Conservation (phyloP, 1,284 basidiomycete genomes). For the Apiotrichum sp. region DNA sequence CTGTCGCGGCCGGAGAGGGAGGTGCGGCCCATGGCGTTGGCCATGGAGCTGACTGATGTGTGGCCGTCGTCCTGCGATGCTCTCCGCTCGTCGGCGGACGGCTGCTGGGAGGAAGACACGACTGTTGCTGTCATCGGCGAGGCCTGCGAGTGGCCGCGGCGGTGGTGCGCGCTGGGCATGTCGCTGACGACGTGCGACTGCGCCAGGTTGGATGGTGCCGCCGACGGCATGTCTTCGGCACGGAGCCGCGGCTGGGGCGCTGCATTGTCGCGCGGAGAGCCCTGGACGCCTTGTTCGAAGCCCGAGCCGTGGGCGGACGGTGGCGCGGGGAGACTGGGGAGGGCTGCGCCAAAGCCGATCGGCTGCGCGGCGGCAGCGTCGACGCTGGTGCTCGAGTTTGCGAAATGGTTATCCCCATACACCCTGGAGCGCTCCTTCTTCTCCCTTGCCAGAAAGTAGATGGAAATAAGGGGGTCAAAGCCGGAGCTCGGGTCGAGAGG, state of each 20-base stretch:
- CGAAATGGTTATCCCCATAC: conserved; percentile 89
- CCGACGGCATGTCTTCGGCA: conserved; percentile 21
- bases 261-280: conserved; percentile 50
- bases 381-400: conserved; percentile 70
- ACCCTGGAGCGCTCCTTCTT: conserved; percentile 90
- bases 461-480: conserved; percentile 90
- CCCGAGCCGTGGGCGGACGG: conserved; percentile 51
- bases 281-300: conserved; percentile 4
- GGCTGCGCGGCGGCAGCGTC: conserved; percentile 22
- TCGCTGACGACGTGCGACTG: conserved; percentile 37
- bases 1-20: conserved; percentile 27
- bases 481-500: conserved; percentile 77
- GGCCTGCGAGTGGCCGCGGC: conserved; percentile 10
- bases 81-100: background rate
- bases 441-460: conserved; percentile 92
- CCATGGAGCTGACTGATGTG: conserved; percentile 49
- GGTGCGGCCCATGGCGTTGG: conserved; percentile 28
- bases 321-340: conserved; percentile 72
- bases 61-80: conserved; percentile 67
- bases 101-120: conserved; percentile 25
- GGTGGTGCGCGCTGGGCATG: conserved; percentile 45
- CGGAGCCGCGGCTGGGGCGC: conserved; percentile 49
- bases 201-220: conserved; percentile 40
- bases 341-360: conserved; percentile 65
- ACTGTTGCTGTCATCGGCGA: conserved; percentile 20